Conservation (phyloP, 2,329 filamentous ascomycete genomes). For the Penicillium sp. region DNA sequence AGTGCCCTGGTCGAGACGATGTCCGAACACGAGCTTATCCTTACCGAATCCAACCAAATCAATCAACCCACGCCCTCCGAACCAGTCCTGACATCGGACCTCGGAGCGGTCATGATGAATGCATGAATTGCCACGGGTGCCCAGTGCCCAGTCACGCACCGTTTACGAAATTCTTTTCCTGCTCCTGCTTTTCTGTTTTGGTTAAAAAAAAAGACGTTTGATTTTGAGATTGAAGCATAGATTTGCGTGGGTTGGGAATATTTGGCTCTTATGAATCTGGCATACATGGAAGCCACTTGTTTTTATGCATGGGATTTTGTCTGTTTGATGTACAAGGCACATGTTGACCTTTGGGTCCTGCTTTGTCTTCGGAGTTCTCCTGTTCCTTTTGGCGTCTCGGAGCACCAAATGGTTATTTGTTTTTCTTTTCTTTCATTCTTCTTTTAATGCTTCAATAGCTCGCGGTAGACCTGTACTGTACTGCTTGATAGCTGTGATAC, state of each 20-base stretch:
- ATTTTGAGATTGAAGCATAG: conserved; percentile 17
- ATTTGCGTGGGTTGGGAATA: conserved; percentile 17
- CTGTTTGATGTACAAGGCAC: background rate
- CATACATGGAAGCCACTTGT: background rate
- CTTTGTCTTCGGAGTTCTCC: conserved; percentile 1
- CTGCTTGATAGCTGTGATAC: conserved; percentile 29
- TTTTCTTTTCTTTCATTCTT: background rate
- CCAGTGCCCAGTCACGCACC: background rate
- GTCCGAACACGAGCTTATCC: conserved; percentile 33
- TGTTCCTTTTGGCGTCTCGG: conserved; percentile 6
- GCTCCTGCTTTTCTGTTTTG: conserved; percentile 6
- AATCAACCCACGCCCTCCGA: conserved; percentile 24
- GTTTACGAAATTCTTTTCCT: conserved; percentile 22
- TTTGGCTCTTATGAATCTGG: conserved; percentile 10
- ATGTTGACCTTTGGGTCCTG: background rate
- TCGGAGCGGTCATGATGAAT: conserved; percentile 36
- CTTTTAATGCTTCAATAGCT: conserved; percentile 16
- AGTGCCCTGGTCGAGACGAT: conserved; percentile 34
- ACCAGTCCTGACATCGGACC: conserved; percentile 26
- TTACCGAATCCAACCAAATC: conserved; percentile 27
- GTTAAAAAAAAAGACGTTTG: conserved; percentile 17
- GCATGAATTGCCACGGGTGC: conserved; percentile 23
- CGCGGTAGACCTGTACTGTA: conserved; percentile 29
- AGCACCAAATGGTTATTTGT: background rate
- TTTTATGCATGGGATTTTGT: conserved; percentile 8